Evolutionary conservation across 768 basidiomycete species (phyloP).

Genomic region (Xanthoconium stramineum): DNA sequence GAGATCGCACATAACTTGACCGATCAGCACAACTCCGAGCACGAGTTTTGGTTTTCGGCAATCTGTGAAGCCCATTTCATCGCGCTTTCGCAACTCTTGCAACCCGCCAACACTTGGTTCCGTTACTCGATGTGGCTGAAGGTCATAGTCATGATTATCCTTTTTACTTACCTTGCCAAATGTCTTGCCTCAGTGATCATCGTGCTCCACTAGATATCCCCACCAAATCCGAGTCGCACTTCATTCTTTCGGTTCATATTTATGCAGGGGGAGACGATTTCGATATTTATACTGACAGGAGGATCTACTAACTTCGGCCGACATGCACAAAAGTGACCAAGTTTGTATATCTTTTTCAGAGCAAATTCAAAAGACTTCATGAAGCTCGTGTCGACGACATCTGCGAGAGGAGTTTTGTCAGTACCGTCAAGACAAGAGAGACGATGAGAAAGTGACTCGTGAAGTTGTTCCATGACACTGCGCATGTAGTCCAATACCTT

Average conservation of each 20-base stretch:
- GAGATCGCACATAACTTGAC: conserved; percentile 89
- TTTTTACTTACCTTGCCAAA: neutral
- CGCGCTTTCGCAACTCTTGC: conserved; percentile 29
- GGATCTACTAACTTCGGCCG: too few species aligned
- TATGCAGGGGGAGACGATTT: too few species aligned
- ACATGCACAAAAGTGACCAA: too few species aligned
- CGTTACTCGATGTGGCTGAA: neutral
- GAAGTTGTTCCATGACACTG: conserved; percentile 90
- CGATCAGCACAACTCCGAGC: conserved; percentile 76
- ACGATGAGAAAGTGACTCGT: conserved; percentile 37
- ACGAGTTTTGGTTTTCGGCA: conserved; percentile 89
- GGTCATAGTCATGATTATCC: neutral
- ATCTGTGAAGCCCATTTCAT: conserved; percentile 67
- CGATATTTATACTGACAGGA: too few species aligned
- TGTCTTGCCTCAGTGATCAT: neutral
- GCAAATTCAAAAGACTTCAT: conserved; percentile 36
- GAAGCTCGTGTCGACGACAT: conserved; percentile 75
- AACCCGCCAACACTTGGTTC: neutral
- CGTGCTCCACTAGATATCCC: neutral
- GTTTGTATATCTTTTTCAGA: too few species aligned
- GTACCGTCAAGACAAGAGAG: too few species aligned
- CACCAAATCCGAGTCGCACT: neutral
- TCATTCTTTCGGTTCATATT: too few species aligned
- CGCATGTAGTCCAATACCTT: conserved; percentile 97
- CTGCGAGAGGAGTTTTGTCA: conserved; percentile 70